These are phyloP conservation scores for Boletellus ananiceps DNA, from an alignment of 768 basidiomycete species.

Conservation along the genomic window DNA sequence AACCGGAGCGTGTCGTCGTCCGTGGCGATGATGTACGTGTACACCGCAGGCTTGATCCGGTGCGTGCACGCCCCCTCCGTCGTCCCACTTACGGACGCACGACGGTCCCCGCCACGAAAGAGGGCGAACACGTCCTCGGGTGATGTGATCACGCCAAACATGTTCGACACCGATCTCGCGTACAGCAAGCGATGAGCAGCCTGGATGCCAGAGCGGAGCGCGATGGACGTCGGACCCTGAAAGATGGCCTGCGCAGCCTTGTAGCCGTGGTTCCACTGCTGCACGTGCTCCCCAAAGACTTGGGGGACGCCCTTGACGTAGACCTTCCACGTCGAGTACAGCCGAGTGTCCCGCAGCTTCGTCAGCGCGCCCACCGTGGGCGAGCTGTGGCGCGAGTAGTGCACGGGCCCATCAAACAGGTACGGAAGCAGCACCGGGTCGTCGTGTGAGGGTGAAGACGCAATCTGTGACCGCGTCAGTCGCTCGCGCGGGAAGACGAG, in stretches of 20 bases:
- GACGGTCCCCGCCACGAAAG: slow-evolving; percentile 42
- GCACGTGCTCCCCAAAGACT: slow-evolving; percentile 56
- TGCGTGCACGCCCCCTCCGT: slow-evolving; percentile 20
- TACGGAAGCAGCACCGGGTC: slow-evolving; percentile 47
- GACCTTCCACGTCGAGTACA: slow-evolving; percentile 79
- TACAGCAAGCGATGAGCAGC: slow-evolving; percentile 73
- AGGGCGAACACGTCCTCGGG: slow-evolving; percentile 47
- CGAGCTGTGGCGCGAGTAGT: slow-evolving; percentile 66
- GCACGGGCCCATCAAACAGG: slow-evolving; percentile 69
- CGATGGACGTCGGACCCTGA: slow-evolving; percentile 51
- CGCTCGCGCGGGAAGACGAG: neutral
- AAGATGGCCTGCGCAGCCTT: slow-evolving; percentile 72
- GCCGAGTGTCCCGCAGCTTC: slow-evolving; percentile 52
- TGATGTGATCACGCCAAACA: slow-evolving; percentile 54
- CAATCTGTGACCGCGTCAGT: slow-evolving; percentile 42
- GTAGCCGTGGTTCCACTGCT: slow-evolving; percentile 66
- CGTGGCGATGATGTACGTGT: slow-evolving; percentile 78
- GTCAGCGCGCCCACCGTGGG: slow-evolving; percentile 65
- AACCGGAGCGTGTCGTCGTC: slow-evolving; percentile 77
- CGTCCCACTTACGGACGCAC: slow-evolving; percentile 10
- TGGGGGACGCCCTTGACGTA: slow-evolving; percentile 55
- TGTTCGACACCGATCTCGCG: slow-evolving; percentile 58
- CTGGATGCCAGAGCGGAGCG: slow-evolving; percentile 65
- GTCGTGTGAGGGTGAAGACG: slow-evolving; percentile 43
- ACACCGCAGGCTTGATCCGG: slow-evolving; percentile 75